Evolutionary conservation across 2,329 filamentous ascomycete genomes (phyloP).

Genomic region (Penicillium sp.): DNA sequence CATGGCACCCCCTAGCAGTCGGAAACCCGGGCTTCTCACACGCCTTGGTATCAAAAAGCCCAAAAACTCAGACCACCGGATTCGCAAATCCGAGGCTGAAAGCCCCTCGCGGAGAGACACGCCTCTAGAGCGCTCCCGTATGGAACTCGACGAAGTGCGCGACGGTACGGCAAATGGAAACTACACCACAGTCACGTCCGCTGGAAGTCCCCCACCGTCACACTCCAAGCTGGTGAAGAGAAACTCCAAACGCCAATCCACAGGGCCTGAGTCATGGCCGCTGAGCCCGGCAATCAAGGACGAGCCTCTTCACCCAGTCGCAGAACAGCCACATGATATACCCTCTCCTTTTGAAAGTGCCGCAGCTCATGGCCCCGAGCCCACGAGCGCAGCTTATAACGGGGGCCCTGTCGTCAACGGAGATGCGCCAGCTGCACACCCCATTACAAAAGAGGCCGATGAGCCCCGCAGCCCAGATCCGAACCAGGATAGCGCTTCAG

Average conservation of each 20-base stretch:
- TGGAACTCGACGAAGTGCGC: slow-evolving; percentile 45
- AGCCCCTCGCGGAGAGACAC: slow-evolving; percentile 65
- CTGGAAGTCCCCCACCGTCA: slow-evolving; percentile 14
- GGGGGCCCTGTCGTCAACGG: slow-evolving; percentile 17
- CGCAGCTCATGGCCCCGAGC: neutral
- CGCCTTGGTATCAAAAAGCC: slow-evolving; percentile 35
- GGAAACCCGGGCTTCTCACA: slow-evolving; percentile 34
- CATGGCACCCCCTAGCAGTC: slow-evolving; percentile 30
- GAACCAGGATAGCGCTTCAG: slow-evolving; percentile 15
- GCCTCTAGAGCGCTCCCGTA: slow-evolving; percentile 60
- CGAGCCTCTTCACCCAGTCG: slow-evolving; percentile 8
- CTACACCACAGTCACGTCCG: slow-evolving; percentile 21
- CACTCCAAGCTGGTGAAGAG: slow-evolving; percentile 33
- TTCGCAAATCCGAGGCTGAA: slow-evolving; percentile 58
- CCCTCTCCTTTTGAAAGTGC: neutral
- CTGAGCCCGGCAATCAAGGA: slow-evolving; percentile 12
- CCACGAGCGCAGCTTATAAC: slow-evolving; percentile 6
- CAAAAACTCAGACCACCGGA: slow-evolving; percentile 33
- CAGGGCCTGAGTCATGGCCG: slow-evolving; percentile 29
- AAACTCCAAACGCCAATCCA: slow-evolving; percentile 22
- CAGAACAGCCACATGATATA: slow-evolving; percentile 12
- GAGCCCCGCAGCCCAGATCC: slow-evolving; percentile 7
- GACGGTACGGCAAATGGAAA: slow-evolving; percentile 18
- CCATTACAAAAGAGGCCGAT: slow-evolving; percentile 11
- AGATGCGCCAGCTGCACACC: neutral